Conservation (phyloP, 345 rosid genomes). For the Moricandia moricandioides region DNA sequence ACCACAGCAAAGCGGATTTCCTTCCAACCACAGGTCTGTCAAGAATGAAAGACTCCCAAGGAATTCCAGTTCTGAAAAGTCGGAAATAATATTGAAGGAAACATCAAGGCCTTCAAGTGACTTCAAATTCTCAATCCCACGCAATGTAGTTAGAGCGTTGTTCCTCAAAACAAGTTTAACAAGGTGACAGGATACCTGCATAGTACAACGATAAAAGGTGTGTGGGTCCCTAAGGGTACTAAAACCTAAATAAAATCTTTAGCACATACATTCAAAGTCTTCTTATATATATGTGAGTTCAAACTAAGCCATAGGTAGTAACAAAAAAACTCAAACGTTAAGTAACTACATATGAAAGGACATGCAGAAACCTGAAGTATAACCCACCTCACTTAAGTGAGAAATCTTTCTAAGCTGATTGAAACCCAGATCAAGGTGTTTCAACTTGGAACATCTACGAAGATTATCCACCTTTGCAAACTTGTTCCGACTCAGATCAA, state of each 20-base stretch:
- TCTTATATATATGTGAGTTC: not conserved
- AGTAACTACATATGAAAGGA: conserved; percentile 3
- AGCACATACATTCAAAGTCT: not conserved
- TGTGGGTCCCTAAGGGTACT: conserved; percentile 35
- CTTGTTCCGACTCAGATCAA: conserved; percentile 95
- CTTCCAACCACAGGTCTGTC: conserved; percentile 90
- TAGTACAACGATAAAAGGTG: conserved; percentile 39
- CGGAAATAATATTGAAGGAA: conserved; percentile 89
- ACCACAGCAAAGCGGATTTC: conserved; percentile 89
- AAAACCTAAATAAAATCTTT: conserved; percentile 24
- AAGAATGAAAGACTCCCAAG: conserved; percentile 63
- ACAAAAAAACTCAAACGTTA: conserved; percentile 1
- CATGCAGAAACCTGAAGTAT: conserved; percentile 8
- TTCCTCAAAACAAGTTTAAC: conserved; percentile 92
- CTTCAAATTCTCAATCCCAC: conserved; percentile 93
- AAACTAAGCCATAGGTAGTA: conserved; percentile 6
- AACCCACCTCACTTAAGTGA: conserved; percentile 71
- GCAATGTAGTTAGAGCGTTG: conserved; percentile 82
- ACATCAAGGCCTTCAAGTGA: conserved; percentile 95
- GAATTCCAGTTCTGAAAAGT: conserved; percentile 82
- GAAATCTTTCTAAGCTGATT: conserved; percentile 70
- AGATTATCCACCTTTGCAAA: conserved; percentile 89
- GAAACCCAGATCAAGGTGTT: conserved; percentile 94
- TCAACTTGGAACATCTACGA: conserved; percentile 70
- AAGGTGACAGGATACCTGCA: conserved; percentile 87